These are phyloP conservation scores for Camellia granthamiana DNA, from an alignment of 148 eudicot genomes.

Conservation along the genomic window DNA sequence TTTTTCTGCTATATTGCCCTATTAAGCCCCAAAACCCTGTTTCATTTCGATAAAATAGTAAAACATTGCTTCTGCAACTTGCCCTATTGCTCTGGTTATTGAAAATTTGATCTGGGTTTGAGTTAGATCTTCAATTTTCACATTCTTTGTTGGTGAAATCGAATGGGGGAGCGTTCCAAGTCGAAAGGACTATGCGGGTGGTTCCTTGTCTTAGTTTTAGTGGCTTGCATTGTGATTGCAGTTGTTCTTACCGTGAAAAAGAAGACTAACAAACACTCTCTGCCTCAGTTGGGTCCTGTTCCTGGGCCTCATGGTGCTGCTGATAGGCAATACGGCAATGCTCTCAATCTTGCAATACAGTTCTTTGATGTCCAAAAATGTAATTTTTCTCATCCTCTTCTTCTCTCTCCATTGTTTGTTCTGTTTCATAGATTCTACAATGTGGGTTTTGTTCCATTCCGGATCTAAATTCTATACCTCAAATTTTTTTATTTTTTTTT, in stretches of 20 bases:
- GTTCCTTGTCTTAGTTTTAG: slow-evolving; percentile 35
- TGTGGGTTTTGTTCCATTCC: not conserved
- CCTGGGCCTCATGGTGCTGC: slow-evolving; percentile 73
- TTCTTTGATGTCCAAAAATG: slow-evolving; percentile 57
- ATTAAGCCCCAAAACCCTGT: no score
- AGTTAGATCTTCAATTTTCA: not conserved
- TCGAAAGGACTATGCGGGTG: slow-evolving; percentile 43
- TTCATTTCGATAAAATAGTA: no score
- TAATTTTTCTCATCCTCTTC: not conserved
- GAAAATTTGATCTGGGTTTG: not conserved
- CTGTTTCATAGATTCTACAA: not conserved
- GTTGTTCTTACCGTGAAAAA: slow-evolving; percentile 26
- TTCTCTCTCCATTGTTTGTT: not conserved
- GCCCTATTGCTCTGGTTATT: no score
- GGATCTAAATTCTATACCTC: not conserved
- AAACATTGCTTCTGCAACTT: no score
- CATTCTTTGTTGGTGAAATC: not conserved
- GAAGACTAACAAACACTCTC: slow-evolving; percentile 4
- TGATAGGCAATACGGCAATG: slow-evolving; percentile 58
- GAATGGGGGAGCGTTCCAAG: not conserved
- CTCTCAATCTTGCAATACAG: slow-evolving; percentile 71
- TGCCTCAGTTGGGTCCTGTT: slow-evolving; percentile 39
- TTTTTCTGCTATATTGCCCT: no score
- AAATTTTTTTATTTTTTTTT: no score
- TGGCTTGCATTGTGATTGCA: slow-evolving; percentile 30